These are phyloP conservation scores for Nitzschia palea DNA, from an alignment of 108 stramenopile species.

Conservation along the genomic window DNA sequence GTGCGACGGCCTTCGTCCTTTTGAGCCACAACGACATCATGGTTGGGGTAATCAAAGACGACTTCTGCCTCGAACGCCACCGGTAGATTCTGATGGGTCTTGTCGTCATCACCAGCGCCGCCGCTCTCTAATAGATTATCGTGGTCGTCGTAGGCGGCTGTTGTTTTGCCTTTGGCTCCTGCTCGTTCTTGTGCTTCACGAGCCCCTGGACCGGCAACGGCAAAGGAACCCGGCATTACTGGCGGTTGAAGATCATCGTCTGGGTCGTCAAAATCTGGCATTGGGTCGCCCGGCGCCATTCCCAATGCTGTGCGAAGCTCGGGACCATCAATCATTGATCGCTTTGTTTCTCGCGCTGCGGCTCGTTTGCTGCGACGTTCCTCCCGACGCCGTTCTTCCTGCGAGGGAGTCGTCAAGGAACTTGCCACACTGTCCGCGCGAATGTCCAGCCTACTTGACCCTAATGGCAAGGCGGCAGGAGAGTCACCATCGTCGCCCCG, in stretches of 20 bases:
- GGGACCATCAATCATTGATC: no score
- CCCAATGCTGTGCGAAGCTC: no score
- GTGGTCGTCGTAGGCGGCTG: neutral
- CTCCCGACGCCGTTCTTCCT: neutral
- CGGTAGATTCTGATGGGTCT: neutral
- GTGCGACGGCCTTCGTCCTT: neutral
- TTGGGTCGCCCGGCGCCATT: no score
- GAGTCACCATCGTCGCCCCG: no score
- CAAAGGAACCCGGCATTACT: neutral
- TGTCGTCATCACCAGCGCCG: neutral
- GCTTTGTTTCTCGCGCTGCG: neutral
- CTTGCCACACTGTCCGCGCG: no score
- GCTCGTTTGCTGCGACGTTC: neutral
- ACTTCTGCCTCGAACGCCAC: conserved; percentile 1
- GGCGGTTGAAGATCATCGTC: neutral
- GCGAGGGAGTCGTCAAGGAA: no score
- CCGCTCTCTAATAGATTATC: neutral
- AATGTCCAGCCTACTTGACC: no score
- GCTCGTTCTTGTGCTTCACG: neutral
- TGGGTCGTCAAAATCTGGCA: neutral
- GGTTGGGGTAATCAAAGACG: neutral
- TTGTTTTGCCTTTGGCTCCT: neutral
- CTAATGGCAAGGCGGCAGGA: no score
- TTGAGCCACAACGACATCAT: neutral
- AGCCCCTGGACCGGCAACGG: neutral